These are phyloP conservation scores for Chrysoporthe deuterocubensis DNA, from an alignment of 2,329 filamentous ascomycete species.

Conservation along the genomic window DNA sequence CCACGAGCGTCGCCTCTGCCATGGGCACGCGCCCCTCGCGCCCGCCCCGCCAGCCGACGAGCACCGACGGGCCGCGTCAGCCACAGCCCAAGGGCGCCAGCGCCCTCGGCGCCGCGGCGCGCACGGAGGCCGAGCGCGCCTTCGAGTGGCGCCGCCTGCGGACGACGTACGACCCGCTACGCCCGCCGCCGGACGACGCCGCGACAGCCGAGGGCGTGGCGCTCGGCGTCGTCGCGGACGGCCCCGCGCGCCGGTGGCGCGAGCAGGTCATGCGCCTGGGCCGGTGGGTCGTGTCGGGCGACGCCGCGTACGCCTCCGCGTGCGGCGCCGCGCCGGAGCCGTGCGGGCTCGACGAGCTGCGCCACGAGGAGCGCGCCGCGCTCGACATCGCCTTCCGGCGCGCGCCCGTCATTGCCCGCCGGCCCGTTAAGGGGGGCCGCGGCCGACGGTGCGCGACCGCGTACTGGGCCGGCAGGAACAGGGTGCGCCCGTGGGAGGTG, in stretches of 20 bases:
- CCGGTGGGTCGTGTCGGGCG: conserved; percentile 12
- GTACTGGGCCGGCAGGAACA: conserved; percentile 6
- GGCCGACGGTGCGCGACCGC: neutral
- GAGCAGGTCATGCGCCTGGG: conserved; percentile 25
- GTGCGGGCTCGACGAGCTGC: conserved; percentile 13
- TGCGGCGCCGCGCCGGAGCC: neutral
- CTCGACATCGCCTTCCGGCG: conserved; percentile 19
- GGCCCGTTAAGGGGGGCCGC: conserved; percentile 5
- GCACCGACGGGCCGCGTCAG: no score
- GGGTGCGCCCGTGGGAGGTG: neutral
- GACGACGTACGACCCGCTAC: conserved; percentile 17
- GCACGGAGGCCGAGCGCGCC: neutral
- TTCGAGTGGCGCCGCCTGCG: conserved; percentile 1
- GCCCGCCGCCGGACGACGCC: conserved; percentile 12
- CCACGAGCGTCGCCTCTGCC: no score
- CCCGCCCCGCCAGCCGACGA: no score
- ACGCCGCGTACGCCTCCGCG: neutral
- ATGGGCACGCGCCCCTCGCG: accelerated
- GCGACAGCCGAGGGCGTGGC: conserved; percentile 19
- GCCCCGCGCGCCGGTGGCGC: conserved; percentile 18
- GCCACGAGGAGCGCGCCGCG: neutral
- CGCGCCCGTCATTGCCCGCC: neutral
- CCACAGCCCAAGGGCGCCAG: no score
- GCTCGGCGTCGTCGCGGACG: conserved; percentile 21
- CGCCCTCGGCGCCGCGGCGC: neutral